Evolutionary conservation across 768 basidiomycete species (phyloP).

Genomic region (Termitomyces sp.): DNA sequence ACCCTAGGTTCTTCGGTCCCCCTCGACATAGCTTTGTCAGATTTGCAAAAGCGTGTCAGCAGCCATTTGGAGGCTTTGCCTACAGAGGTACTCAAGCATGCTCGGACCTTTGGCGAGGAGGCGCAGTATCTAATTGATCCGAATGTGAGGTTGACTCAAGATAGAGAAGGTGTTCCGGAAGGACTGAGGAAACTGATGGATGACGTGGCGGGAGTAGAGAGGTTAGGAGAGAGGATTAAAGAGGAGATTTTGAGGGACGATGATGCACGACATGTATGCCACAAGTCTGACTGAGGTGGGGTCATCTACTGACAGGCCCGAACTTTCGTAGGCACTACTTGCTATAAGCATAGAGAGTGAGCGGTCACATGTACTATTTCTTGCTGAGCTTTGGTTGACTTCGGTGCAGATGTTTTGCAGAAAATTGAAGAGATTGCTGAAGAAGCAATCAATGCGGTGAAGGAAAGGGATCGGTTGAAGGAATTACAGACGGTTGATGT

Average conservation of each 20-base stretch:
- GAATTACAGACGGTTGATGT: constrained; percentile 3
- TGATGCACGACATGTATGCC: constrained; percentile 29
- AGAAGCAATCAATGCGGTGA: constrained; percentile 13
- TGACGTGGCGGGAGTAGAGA: constrained; percentile 31
- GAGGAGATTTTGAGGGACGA: constrained; percentile 31
- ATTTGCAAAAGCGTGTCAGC: constrained; percentile 19
- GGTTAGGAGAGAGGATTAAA: constrained; percentile 27
- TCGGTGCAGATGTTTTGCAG: constrained; percentile 13
- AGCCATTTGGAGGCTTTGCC: constrained; percentile 31
- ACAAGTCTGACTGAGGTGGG: background rate
- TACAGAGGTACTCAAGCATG: constrained; percentile 26
- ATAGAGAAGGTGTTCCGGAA: constrained; percentile 23
- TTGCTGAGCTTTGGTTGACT: background rate
- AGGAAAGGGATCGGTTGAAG: constrained; percentile 15
- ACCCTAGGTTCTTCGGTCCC: background rate
- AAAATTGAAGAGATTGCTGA: constrained; percentile 18
- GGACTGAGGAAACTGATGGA: constrained; percentile 29
- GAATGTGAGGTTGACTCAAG: constrained; percentile 10
- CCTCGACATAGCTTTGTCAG: constrained; percentile 14
- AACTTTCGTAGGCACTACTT: constrained; percentile 25
- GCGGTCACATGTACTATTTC: background rate
- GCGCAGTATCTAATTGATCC: constrained; percentile 28
- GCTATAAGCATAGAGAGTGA: constrained; percentile 28
- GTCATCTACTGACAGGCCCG: background rate
- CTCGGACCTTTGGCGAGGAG: constrained; percentile 29